Conservation (phyloP, 2,329 filamentous ascomycete species). For the Aspergillus jensenii region DNA sequence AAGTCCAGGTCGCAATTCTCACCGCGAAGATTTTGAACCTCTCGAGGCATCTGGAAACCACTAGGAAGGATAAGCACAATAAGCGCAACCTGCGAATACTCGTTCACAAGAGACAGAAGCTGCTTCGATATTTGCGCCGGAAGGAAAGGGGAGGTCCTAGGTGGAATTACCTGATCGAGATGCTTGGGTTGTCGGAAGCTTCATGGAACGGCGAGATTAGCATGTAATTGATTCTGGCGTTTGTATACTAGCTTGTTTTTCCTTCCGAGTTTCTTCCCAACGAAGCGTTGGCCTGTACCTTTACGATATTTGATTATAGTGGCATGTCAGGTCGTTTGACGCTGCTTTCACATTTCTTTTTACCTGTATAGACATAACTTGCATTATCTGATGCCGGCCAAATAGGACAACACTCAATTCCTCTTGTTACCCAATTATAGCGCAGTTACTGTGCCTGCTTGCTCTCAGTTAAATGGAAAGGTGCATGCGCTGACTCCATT, state of each 20-base stretch:
- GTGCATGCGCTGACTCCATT: no score
- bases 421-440: not conserved
- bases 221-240: slow-evolving; percentile 49
- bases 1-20: slow-evolving; percentile 96
- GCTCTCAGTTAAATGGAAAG: no score
- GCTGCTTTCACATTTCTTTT: not conserved
- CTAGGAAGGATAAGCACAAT: slow-evolving; percentile 88
- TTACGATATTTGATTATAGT: slow-evolving; percentile 8
- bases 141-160: slow-evolving; percentile 89
- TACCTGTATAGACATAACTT: not conserved
- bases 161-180: slow-evolving; percentile 83
- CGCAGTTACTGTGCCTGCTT: not conserved
- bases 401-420: not conserved
- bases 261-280: slow-evolving; percentile 5
- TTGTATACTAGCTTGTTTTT: slow-evolving; percentile 17
- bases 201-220: slow-evolving; percentile 90
- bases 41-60: slow-evolving; percentile 67
- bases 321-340: not conserved
- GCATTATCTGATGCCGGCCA: not conserved
- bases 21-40: slow-evolving; percentile 89
- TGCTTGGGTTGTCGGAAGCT: slow-evolving; percentile 79
- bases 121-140: slow-evolving; percentile 79
- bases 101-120: slow-evolving; percentile 84
- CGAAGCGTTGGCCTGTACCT: slow-evolving; percentile 19
- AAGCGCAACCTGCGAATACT: slow-evolving; percentile 84